A percentile compares a stretch with the other conserved stretches of the same genome.
Conservation (phyloP, 257 asterid species). For the Vinca minor region DNA sequence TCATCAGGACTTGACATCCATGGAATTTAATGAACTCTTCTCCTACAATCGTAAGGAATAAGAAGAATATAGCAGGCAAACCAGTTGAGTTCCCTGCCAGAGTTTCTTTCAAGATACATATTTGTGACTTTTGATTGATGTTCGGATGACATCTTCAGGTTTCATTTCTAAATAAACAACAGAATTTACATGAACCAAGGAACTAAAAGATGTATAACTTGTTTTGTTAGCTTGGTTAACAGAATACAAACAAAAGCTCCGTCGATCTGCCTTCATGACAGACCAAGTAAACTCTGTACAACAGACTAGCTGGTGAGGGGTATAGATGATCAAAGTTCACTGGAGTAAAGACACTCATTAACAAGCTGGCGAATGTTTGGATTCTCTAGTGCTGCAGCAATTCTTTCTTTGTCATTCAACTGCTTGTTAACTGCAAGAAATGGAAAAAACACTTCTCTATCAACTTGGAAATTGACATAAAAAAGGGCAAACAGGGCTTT, state of each 20-base stretch:
- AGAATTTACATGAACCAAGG: constrained; percentile 7
- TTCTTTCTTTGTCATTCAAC: constrained; percentile 85
- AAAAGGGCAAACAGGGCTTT: neutral
- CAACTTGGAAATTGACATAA: neutral
- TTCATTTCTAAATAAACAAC: neutral
- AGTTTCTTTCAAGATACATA: too few relatives aligned
- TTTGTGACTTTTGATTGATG: neutral
- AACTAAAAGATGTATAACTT: neutral
- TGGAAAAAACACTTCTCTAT: neutral
- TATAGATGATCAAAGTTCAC: constrained; percentile 43
- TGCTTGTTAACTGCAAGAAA: constrained; percentile 69
- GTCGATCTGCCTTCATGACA: neutral
- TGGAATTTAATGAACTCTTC: too few relatives aligned
- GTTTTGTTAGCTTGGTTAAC: neutral
- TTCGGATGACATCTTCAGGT: constrained; percentile 3
- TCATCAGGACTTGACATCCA: too few relatives aligned
- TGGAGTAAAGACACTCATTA: constrained; percentile 71
- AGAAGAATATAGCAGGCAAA: too few relatives aligned
- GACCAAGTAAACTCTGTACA: neutral
- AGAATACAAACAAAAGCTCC: neutral
- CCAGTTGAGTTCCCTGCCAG: too few relatives aligned
- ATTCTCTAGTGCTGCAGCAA: constrained; percentile 87
- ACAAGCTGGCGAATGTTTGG: constrained; percentile 94
- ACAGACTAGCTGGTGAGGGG: neutral
- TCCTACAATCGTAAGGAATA: too few relatives aligned